Base-by-base conservation (phyloP, 768 basidiomycete genomes). In the Tricholomella constricta region DNA sequence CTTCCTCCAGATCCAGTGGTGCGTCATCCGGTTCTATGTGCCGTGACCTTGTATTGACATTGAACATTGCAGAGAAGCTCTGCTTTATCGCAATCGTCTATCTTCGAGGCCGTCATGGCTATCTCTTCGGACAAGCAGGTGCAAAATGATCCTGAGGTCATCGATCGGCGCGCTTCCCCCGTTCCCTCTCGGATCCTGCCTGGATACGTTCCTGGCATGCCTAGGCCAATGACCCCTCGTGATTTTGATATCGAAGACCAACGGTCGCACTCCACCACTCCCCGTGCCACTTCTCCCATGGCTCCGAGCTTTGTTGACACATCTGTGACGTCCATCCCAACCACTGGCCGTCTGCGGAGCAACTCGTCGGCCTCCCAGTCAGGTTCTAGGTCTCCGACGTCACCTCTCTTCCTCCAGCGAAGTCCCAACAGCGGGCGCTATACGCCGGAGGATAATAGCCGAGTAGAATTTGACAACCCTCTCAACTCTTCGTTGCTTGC, bases 161-260 rank as follows among this genome's bases (percentile, higher is more conserved):
- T 40, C 40, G 73, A 75, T 43, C 79, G 73, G 35, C 79, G 77
- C n/a, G 68, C 80, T 44, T 86, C 85, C 2, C 86, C 87, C 37
- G 73, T 84, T 20, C 85, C 85, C 23, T 74, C 82, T 41, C 80
- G 82, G 38, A 81, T 75, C 3, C 64, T 90, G 19, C 91, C 91
- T 49, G 91, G 91, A 12, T 94, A 94, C 69, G 84, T 91, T 51
- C 91, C 91, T 20, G 91, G 91, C 10, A 94, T 94, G 91, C 88
- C 89, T 19, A 77, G 91, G 36, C 91, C 91, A 15, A 91, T 93
- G 88, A 93, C 91, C 6, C 91, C 91, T n/a, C 85, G 84, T 51
- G 88, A 90, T 57, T 72, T 80, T 27, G 91, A 91, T 43, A 65
- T 78, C 25, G 90, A 92, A 49, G 88, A 91, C 54, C 81, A 83